Conservation (phyloP, 1,284 basidiomycete species). For the Cerioporus squamosus region DNA sequence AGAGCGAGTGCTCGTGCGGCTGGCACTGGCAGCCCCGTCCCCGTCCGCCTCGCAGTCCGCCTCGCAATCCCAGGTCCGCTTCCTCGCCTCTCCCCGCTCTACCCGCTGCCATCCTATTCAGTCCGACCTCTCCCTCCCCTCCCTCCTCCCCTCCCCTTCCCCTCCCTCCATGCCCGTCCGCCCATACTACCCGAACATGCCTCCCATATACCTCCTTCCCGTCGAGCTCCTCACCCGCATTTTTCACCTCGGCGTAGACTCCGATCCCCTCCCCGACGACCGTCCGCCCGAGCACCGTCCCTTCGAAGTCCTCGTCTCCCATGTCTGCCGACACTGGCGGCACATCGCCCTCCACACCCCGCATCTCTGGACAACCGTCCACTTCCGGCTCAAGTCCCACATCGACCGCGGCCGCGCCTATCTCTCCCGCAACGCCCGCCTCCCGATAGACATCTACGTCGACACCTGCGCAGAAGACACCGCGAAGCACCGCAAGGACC, state of each 20-base stretch:
- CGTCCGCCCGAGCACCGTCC: conserved; percentile 36
- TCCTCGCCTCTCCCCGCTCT: not conserved
- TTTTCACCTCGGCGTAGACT: conserved; percentile 53
- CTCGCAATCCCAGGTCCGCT: too few relatives aligned
- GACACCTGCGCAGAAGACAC: conserved; percentile 55
- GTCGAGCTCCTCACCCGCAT: conserved; percentile 59
- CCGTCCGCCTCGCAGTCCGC: too few relatives aligned
- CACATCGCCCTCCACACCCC: conserved; percentile 52
- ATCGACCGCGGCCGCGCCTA: conserved; percentile 51
- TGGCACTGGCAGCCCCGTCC: too few relatives aligned
- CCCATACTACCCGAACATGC: conserved; percentile 19
- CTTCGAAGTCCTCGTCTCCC: conserved; percentile 57
- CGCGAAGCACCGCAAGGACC: conserved; percentile 45
- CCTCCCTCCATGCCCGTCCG: conserved; percentile 16
- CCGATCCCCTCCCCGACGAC: conserved; percentile 45
- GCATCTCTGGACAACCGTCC: conserved; percentile 56
- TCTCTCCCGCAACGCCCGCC: conserved; percentile 42
- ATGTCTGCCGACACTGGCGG: conserved; percentile 59
- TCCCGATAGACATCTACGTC: conserved; percentile 56
- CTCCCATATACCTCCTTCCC: conserved; percentile 50
- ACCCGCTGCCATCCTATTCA: not conserved
- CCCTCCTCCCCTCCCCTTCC: not conserved
- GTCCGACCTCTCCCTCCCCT: not conserved
- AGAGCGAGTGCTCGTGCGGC: too few relatives aligned
- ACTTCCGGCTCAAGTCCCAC: conserved; percentile 53